Evolutionary conservation across 768 basidiomycete species (phyloP), one percentile per base, ranked within the genome.

Genomic region (Saitozyma podzolica): DNA sequence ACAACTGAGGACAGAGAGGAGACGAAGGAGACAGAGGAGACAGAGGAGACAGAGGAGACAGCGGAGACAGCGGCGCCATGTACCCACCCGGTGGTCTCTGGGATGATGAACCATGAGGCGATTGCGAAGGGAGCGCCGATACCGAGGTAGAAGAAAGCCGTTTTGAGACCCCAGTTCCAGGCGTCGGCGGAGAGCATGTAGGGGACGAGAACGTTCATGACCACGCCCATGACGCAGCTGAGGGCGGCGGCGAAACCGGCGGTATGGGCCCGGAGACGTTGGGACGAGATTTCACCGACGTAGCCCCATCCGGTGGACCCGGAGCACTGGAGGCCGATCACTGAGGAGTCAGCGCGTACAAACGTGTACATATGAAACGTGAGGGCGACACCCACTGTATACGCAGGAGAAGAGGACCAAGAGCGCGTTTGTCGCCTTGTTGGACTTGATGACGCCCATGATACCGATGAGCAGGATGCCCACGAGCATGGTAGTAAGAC

Each of bases 71-170:
- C n/a, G n/a, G n/a, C n/a, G n/a, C n/a, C n/a, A n/a, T n/a, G n/a
- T n/a, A n/a, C 64, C 63, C 64, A 54, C 54, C 67, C 59, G 11
- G 42, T 54, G 53, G 59, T 40, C 42, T 72, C 70, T 9, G 68
- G 68, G 29, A 72, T 62, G 47, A 69, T 59, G 61, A 72, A 67
- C 60, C 56, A 72, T 20, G 58, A 56, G 9, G 40, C 58, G 20
- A 63, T 45, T 19, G 56, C 52, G 39, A 41, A 19, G 20, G 61
- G 54, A 0, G 54, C 48, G 40, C 62, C 60, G 2, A 67, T 16
- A 13, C 65, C 62, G 13, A 58, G 50, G 58, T 59, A 72, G 65
- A 72, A 69, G 65, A 66, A 72, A 11, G 51, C 62, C 17, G 66
- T 67, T 59, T 67, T 66, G 3, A 64, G 39, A 17, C 61, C 61